Base-by-base conservation (phyloP, 208 protist genomes). In the Leishmania aethiopica region DNA sequence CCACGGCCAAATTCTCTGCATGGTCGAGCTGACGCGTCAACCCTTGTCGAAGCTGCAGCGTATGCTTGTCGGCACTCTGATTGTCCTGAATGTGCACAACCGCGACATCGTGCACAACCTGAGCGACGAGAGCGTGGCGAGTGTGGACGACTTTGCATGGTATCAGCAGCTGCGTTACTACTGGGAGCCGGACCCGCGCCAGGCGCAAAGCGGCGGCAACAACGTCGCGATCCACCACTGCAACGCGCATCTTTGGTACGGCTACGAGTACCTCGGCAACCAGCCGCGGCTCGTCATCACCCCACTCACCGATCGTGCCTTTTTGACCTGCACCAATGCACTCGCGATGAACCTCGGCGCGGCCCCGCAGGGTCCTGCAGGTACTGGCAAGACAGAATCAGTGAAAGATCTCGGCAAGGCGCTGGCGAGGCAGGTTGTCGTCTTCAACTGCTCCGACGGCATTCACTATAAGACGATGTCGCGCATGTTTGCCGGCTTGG, bases 391-490 rank as follows among this genome's bases (percentile, higher is more conserved):
- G 88, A 99, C 98, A 3, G 98, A 99, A 82, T 98, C 97, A 11
- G 96, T 98, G 42, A 99, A 99, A 85, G 98, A 99, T 86, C 88
- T 99, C 8, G 95, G 94, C 70, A 97, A 97, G 79, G 92, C 93
- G 0, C 87, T 99, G 25, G 98, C 95, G 37, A 85, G 95, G 45
- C 96, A 98, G 86, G 94, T 97, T 10, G 96, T 98, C 15, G 98
- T 99, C 32, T 99, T 99, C 92, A 99, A 99, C 89, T 99, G 98
- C 89, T 98, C 96, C n/a, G 96, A 99, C 69, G 97, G 98, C 84
- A 98, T 99, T 82, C 98, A 99, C 88, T 99, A 99, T 92, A 97
- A 95, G 84, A 98, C 95, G 45, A 98, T 99, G 96, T 98, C 96
- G 59, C 96, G 97, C 81, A 99, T 99, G 94, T 99, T 99, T 88